Evolutionary conservation across 2,329 filamentous ascomycete species (phyloP).

Genomic region (Aspergillus quadricinctus): DNA sequence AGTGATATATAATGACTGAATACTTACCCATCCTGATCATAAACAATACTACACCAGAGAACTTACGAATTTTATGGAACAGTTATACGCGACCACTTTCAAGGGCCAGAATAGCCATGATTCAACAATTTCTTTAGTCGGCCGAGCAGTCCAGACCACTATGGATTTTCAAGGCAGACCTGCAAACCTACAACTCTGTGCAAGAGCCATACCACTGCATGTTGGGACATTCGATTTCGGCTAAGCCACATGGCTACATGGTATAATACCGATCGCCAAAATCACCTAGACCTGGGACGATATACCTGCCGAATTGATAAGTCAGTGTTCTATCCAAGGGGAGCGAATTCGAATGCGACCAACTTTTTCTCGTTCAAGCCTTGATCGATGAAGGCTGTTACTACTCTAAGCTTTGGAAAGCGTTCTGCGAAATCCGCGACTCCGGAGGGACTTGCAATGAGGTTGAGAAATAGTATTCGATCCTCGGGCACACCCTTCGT

Average conservation of each 20-base stretch:
- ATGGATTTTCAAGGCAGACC: neutral
- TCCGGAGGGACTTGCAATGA: constrained; percentile 95
- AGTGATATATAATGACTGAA: constrained; percentile 11
- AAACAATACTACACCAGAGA: constrained; percentile 21
- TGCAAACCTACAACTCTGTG: neutral
- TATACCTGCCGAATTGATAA: constrained; percentile 62
- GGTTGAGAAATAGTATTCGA: constrained; percentile 89
- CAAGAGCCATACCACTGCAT: neutral
- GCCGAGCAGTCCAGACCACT: neutral
- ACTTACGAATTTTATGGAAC: neutral
- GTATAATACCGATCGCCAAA: constrained; percentile 97
- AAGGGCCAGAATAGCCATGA: neutral
- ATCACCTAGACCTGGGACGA: constrained; percentile 87
- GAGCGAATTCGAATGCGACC: constrained; percentile 31
- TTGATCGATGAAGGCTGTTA: constrained; percentile 93
- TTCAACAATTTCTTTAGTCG: neutral
- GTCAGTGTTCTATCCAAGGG: neutral
- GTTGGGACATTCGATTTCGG: neutral
- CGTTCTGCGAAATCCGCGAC: constrained; percentile 82
- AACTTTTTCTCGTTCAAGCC: constrained; percentile 98
- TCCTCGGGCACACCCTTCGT: constrained; percentile 89
- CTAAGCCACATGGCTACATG: constrained; percentile 49
- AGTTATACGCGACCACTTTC: neutral
- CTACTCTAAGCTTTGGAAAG: constrained; percentile 83
- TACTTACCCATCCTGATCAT: constrained; percentile 25